Percentiles rank a stretch among this genome's conserved stretches.
These are phyloP conservation scores for Lanmaoa rubissima DNA, from an alignment of 768 basidiomycete species.

Conservation along the genomic window DNA sequence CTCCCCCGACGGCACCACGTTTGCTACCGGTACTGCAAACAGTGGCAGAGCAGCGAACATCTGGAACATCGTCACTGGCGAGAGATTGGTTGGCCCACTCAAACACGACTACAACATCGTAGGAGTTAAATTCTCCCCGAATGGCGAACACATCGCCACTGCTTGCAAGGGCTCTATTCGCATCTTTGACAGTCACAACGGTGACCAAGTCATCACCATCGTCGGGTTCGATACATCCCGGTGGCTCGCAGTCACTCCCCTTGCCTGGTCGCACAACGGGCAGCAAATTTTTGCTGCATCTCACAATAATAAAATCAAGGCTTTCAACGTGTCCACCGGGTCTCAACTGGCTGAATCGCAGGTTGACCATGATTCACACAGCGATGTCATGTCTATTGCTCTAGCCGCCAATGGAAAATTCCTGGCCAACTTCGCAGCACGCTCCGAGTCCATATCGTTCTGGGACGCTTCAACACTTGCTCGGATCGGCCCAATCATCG, in stretches of 20 bases:
- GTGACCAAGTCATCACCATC: not conserved
- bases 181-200: not conserved
- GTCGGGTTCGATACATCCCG: too few species aligned
- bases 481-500: not conserved
- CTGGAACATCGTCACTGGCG: not conserved
- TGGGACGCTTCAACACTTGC: not conserved
- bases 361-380: not conserved
- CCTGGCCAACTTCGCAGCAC: not conserved
- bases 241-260: not conserved
- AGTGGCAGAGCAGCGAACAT: not conserved
- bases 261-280: not conserved
- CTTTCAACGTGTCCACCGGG: not conserved
- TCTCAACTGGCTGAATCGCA: not conserved
- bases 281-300: not conserved
- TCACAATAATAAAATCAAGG: not conserved
- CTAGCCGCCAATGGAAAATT: not conserved
- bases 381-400: not conserved
- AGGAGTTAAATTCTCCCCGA: not conserved
- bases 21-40: not conserved
- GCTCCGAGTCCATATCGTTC: not conserved
- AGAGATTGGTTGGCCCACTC: not conserved
- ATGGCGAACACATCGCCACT: not conserved
- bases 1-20: not conserved
- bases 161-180: not conserved
- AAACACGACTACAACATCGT: not conserved